Conservation (phyloP, 2,329 filamentous ascomycete genomes). For the Aaosphaeria pasadenensis region DNA sequence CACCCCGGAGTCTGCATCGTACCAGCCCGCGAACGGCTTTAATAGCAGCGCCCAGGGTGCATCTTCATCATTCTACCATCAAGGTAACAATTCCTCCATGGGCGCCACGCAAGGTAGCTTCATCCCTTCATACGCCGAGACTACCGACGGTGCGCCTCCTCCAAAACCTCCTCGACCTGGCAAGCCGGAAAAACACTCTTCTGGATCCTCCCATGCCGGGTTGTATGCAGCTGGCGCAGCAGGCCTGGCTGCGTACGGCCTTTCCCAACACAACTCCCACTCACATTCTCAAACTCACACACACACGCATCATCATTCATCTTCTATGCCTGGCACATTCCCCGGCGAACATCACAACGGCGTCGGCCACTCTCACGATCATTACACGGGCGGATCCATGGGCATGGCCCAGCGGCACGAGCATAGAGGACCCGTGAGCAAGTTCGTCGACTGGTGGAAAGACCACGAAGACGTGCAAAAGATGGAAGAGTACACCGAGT, state of each 20-base stretch:
- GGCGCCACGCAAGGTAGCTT: slow-evolving; percentile 33
- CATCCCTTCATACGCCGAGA: slow-evolving; percentile 26
- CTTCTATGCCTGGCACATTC: slow-evolving; percentile 27
- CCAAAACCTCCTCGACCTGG: slow-evolving; percentile 33
- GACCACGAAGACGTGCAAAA: slow-evolving; percentile 62
- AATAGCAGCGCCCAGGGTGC: slow-evolving; percentile 15
- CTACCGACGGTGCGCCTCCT: slow-evolving; percentile 21
- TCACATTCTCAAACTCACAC: slow-evolving; percentile 22
- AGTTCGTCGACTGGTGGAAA: slow-evolving; percentile 60
- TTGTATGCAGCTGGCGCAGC: slow-evolving; percentile 47
- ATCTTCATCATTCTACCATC: slow-evolving; percentile 25
- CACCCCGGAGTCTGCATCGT: not conserved
- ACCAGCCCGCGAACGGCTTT: slow-evolving; percentile 9
- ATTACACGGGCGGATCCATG: slow-evolving; percentile 35
- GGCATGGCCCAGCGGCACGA: slow-evolving; percentile 49
- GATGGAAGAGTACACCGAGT: slow-evolving; percentile 67
- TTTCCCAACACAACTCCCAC: slow-evolving; percentile 39
- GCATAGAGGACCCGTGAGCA: slow-evolving; percentile 55
- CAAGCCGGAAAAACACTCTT: slow-evolving; percentile 44
- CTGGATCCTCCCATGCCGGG: slow-evolving; percentile 41
- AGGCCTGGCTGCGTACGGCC: slow-evolving; percentile 46
- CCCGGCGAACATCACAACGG: slow-evolving; percentile 21
- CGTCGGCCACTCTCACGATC: slow-evolving; percentile 12
- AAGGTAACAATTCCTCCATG: slow-evolving; percentile 21
- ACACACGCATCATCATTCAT: slow-evolving; percentile 22